phyloP scores from a whole-genome alignment of 2,329 filamentous ascomycete species.

The Ceratocystis cacaofunesta region DNA sequence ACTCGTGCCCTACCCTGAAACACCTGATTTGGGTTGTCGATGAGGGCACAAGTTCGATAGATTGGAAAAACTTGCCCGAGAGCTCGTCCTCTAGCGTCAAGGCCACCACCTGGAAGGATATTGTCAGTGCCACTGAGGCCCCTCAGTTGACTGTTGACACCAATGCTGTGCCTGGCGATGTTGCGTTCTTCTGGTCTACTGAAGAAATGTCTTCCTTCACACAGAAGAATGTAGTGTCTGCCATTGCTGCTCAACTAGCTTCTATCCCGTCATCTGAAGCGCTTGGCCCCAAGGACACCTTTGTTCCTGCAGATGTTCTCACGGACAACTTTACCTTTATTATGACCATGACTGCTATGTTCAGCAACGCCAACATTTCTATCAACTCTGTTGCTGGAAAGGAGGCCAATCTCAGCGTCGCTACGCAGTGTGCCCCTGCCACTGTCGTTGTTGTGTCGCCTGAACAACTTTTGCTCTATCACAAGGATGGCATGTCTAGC shows the following conservation, averaged over 20 bases:
- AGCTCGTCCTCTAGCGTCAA: constrained; percentile 60
- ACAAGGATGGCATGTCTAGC: constrained; percentile 1
- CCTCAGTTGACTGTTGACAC: constrained; percentile 52
- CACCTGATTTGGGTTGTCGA: constrained; percentile 88
- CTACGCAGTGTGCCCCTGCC: constrained; percentile 59
- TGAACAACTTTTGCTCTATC: constrained; percentile 24
- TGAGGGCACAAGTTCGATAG: constrained; percentile 77
- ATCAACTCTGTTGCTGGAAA: constrained; percentile 75
- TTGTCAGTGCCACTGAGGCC: constrained; percentile 51
- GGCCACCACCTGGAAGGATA: constrained; percentile 85
- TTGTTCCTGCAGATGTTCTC: constrained; percentile 72
- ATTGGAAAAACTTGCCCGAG: constrained; percentile 81
- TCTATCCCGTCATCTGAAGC: constrained; percentile 62
- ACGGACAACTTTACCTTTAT: constrained; percentile 65
- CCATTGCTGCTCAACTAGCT: constrained; percentile 60
- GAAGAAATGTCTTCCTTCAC: constrained; percentile 71
- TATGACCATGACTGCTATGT: constrained; percentile 69
- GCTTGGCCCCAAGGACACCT: constrained; percentile 58
- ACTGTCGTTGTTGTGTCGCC: constrained; percentile 72
- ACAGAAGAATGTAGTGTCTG: constrained; percentile 75
- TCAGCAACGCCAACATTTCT: constrained; percentile 68
- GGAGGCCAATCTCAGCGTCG: constrained; percentile 54
- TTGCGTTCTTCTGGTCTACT: constrained; percentile 54
- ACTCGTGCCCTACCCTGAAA: constrained; percentile 54
- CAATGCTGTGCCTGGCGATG: constrained; percentile 36